Base-by-base conservation (phyloP, 345 rosid species). In the Kernera saxatilis region DNA sequence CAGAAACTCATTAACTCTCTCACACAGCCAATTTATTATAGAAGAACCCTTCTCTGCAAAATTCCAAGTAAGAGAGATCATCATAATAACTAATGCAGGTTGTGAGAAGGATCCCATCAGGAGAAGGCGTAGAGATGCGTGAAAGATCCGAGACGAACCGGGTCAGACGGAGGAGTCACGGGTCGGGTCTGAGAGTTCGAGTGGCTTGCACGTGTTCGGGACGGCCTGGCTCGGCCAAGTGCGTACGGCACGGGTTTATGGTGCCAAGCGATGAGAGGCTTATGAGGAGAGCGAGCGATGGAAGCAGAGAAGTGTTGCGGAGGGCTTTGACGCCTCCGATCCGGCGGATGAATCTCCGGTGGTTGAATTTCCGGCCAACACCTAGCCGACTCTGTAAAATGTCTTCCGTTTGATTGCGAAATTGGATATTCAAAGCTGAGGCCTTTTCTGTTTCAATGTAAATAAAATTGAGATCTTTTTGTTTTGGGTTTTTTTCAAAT, bases 261-360 rank as follows among this genome's bases (percentile, higher is more conserved):
- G 82, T 82, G 21, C 87, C 85, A 14, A 68, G 33, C 53, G 71
- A 77, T 39, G 79, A 56, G 69, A 52, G 10, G 70, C 78, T 64
- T 73, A 70, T 21, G 77, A 51, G 60, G 59, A 74, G 22, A 27
- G 68, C 73, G 2, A 55, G 29, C 6, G 70, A 71, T 1, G 82
- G 69, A 32, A 71, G 33, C 59, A 84, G 68, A 51, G 86, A 82
- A 49, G 59, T 84, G 1, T 44, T 82, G 61, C 51, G 79, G 66
- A 80, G 88, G 68, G 88, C 84, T 19, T 62, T 84, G 71, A 51
- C 79, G n/a, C 88, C 88, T 49, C 82, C 82, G 0, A 73, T 56
- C 36, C 76, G 78, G 37, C 68, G 80, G 82, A 60, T 82, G 80
- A 79, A 72, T 51, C 77, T 82, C 59, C 57, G 83, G 72, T 70